Evolutionary conservation across 2,329 filamentous ascomycete species (phyloP).

Genomic region (Aaosphaeria pasadenensis): DNA sequence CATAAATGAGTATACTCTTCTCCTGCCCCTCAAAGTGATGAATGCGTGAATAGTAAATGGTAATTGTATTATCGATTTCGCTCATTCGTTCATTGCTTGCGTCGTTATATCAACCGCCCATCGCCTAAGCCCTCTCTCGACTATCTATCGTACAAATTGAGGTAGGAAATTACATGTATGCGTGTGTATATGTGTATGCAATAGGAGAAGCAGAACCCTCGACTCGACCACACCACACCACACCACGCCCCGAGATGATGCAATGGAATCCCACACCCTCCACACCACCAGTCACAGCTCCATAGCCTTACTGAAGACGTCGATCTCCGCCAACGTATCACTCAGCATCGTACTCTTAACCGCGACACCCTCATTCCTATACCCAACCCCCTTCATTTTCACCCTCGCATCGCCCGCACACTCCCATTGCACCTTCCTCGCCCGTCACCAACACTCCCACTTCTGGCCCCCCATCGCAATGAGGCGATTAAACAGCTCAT

Average conservation of each 20-base stretch:
- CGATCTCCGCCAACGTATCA: neutral
- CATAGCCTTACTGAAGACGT: neutral
- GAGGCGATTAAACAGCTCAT: slow-evolving; percentile 78
- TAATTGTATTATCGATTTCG: too few species aligned
- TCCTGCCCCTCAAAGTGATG: too few species aligned
- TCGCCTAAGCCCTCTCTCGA: too few species aligned
- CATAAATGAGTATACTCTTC: too few species aligned
- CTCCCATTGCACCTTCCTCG: neutral
- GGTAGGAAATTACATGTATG: too few species aligned
- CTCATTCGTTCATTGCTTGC: too few species aligned
- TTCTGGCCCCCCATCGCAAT: slow-evolving; percentile 76
- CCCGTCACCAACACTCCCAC: slow-evolving; percentile 69
- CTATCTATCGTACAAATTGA: too few species aligned
- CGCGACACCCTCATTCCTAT: neutral
- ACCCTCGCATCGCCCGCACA: neutral
- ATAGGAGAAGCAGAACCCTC: too few species aligned
- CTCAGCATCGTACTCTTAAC: neutral
- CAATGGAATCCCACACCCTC: neutral
- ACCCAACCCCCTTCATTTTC: neutral
- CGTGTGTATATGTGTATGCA: too few species aligned
- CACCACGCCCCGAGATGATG: neutral
- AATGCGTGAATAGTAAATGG: too few species aligned
- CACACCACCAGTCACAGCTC: neutral
- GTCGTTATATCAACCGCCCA: too few species aligned
- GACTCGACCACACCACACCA: neutral